Conservation (phyloP, 495 filamentous ascomycete species). For the Pseudotulostoma volvatum region DNA sequence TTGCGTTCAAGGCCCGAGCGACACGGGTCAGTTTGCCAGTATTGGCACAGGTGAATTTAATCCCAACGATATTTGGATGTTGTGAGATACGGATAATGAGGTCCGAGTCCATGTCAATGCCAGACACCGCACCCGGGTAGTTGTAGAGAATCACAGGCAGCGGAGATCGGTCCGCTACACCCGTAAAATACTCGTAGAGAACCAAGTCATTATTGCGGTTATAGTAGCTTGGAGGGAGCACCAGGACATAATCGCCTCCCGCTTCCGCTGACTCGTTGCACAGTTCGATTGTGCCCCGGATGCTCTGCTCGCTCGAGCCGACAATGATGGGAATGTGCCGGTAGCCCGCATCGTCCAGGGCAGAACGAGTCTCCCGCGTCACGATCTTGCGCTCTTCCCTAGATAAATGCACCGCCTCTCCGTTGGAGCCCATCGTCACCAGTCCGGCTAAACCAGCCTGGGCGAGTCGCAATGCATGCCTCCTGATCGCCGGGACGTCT, state of each 20-base stretch:
- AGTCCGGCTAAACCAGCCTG: slow-evolving; percentile 66
- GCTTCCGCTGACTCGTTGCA: slow-evolving; percentile 49
- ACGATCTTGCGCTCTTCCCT: slow-evolving; percentile 59
- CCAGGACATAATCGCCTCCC: slow-evolving; percentile 62
- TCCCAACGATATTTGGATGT: slow-evolving; percentile 73
- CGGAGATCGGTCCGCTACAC: slow-evolving; percentile 58
- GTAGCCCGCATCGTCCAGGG: slow-evolving; percentile 69
- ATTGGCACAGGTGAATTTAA: slow-evolving; percentile 84
- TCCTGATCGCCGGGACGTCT: slow-evolving; percentile 61
- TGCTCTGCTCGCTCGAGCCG: slow-evolving; percentile 62
- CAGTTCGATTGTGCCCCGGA: slow-evolving; percentile 58
- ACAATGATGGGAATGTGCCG: slow-evolving; percentile 61
- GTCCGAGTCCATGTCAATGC: slow-evolving; percentile 84
- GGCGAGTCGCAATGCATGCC: slow-evolving; percentile 66
- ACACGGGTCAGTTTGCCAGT: slow-evolving; percentile 80
- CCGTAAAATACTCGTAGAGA: slow-evolving; percentile 59
- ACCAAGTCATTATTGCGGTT: slow-evolving; percentile 59
- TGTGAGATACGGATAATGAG: slow-evolving; percentile 64
- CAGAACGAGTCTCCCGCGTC: slow-evolving; percentile 63
- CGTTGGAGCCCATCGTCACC: slow-evolving; percentile 81
- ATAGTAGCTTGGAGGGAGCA: slow-evolving; percentile 76
- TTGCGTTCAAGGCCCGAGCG: slow-evolving; percentile 58
- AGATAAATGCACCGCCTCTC: slow-evolving; percentile 72
- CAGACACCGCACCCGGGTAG: slow-evolving; percentile 80
- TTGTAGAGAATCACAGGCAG: slow-evolving; percentile 78